phyloP scores from a whole-genome alignment of 306 rosid genomes.

The Rosa persica region DNA sequence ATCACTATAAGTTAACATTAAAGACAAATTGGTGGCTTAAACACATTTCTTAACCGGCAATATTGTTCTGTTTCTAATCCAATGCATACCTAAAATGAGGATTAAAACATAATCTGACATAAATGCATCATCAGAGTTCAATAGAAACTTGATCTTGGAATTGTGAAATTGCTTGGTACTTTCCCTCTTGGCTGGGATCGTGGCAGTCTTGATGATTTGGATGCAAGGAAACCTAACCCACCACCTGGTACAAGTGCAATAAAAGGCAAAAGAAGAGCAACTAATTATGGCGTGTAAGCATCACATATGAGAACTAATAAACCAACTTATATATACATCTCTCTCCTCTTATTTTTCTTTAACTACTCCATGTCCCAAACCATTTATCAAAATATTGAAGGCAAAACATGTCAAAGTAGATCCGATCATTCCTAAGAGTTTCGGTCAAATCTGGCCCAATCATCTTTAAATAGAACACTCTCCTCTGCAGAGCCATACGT shows the following conservation, averaged over 20 bases:
- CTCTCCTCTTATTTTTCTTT: not conserved
- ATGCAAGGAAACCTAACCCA: too few relatives aligned
- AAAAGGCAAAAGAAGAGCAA: not conserved
- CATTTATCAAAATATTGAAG: not conserved
- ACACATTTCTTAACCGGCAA: not conserved
- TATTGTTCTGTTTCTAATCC: not conserved
- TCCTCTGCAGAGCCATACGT: too few relatives aligned
- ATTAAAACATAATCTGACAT: not conserved
- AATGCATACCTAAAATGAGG: not conserved
- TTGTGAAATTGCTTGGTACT: too few relatives aligned
- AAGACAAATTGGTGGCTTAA: not conserved
- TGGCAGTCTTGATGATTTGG: too few relatives aligned
- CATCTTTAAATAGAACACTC: not conserved
- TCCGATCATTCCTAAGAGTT: not conserved
- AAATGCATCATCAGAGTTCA: not conserved
- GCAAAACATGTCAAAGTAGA: not conserved
- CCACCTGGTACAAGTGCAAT: not conserved
- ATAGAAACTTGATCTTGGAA: too few relatives aligned
- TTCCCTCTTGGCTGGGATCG: too few relatives aligned
- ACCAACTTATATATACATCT: not conserved
- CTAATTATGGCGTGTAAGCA: not conserved
- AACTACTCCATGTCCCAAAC: not conserved
- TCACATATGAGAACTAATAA: not conserved
- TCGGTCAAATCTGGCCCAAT: not conserved
- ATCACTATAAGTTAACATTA: not conserved